Conservation (phyloP, 768 basidiomycete species). For the Lactifluus hygrophoroides region DNA sequence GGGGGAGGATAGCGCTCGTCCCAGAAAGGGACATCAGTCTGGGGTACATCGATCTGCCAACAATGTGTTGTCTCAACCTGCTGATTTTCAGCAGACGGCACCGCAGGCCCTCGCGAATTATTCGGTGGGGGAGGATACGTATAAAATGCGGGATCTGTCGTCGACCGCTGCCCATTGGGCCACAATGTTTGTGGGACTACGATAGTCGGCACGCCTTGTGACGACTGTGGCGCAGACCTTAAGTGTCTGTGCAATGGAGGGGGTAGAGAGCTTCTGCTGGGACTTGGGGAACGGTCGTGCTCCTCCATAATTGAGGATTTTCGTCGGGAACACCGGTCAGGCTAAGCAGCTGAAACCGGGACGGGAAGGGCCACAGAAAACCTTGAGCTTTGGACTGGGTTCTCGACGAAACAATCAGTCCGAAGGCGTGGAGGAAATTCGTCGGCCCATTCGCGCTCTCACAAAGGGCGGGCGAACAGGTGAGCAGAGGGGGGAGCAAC, state of each 20-base stretch:
- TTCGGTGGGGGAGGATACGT: constrained; percentile 20
- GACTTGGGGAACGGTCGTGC: constrained; percentile 17
- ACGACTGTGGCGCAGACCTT: constrained; percentile 17
- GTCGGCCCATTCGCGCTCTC: constrained; percentile 14
- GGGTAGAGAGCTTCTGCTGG: constrained; percentile 41
- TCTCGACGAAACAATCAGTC: constrained; percentile 15
- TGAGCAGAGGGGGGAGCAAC: constrained; percentile 11
- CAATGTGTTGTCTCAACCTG: neutral
- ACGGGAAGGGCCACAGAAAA: neutral
- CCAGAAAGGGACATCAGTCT: constrained; percentile 5
- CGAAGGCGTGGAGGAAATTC: constrained; percentile 4
- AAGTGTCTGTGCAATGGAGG: constrained; percentile 43
- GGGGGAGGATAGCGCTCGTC: constrained; percentile 3
- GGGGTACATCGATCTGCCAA: constrained; percentile 3
- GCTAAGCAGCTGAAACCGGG: neutral
- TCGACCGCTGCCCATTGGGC: constrained; percentile 11
- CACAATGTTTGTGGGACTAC: neutral
- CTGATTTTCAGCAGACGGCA: neutral
- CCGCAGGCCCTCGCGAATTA: neutral
- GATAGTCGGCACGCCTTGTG: constrained; percentile 1
- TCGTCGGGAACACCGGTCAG: constrained; percentile 1
- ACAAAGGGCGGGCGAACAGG: neutral
- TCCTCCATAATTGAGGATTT: constrained; percentile 10
- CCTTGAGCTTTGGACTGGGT: neutral
- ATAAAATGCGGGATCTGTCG: constrained; percentile 25